Base-by-base conservation (phyloP, 2,329 filamentous ascomycete species). In the Capronia epimyces region DNA sequence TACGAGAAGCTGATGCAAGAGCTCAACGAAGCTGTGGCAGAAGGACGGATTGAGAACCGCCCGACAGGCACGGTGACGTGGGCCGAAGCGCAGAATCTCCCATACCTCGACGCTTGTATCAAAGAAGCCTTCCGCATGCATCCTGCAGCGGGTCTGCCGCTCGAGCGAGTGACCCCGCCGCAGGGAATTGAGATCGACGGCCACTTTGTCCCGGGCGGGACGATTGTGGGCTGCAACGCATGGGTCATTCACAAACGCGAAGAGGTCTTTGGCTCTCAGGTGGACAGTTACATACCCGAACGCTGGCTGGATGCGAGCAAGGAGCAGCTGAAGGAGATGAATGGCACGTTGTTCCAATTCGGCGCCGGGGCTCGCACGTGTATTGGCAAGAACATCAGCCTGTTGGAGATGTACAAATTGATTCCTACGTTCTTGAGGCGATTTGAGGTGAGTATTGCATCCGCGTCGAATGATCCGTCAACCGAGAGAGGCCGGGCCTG, bases 81-180 rank as follows among this genome's bases (percentile, higher is more conserved):
- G 58, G 81, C 1, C 88, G 84, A 79, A 64, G 79, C 29, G 83
- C 89, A 67, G 75, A 75, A 43, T 65, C 74, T 93, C 1, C 79
- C 81, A 0, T 93, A 90, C 65, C 79, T 93, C 4, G 84, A 89
- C 62, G 87, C 86, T 2, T 83, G 82, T 49, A 77, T 91, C 61
- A 87, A 90, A 63, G 87, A 93, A 66, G 80, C 83, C 3, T 87
- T 90, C 71, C 80, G 86, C 10, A 65, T 89, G 60, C 85, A 90
- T 64, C 87, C 87, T 0, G 84, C 86, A 0, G 77, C 84, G 0
- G 87, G 86, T 0, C 70, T 90, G 3, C 81, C 83, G 0, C 73
- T 91, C 37, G 87, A 91, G 67, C 78, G 87, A 53, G 73, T 90
- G 40, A 84, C 87, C 0, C 87, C 87, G 0, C 67, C 74, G 0